Evolutionary conservation across 352 stramenopile genomes (phyloP).

Genomic region (Pythium brachiatum): DNA sequence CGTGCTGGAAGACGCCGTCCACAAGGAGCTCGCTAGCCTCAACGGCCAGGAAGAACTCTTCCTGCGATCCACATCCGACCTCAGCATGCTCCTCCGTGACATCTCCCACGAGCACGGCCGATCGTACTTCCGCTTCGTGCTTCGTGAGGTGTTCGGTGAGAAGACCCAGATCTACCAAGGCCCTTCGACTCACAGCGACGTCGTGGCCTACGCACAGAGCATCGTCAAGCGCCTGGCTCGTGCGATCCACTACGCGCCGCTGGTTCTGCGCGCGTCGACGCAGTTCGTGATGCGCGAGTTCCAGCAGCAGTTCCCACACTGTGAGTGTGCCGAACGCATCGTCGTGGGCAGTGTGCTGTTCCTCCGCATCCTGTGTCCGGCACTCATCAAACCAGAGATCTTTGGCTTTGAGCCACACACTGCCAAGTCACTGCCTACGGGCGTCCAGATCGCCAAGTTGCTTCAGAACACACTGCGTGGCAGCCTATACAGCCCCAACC

Average conservation of each 20-base stretch:
- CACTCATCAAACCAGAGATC: constrained; percentile 80
- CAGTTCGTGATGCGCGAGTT: constrained; percentile 76
- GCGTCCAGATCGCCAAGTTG: constrained; percentile 80
- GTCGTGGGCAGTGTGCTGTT: constrained; percentile 77
- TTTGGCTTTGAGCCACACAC: constrained; percentile 71
- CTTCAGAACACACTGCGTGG: constrained; percentile 74
- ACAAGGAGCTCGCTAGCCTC: constrained; percentile 58
- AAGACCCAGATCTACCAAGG: constrained; percentile 50
- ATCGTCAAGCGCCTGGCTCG: constrained; percentile 67
- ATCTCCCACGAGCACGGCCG: constrained; percentile 65
- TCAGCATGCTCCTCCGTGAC: constrained; percentile 69
- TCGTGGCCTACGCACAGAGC: constrained; percentile 52
- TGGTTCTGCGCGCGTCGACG: constrained; percentile 67
- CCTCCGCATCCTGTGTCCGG: constrained; percentile 70
- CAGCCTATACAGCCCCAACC: constrained; percentile 44
- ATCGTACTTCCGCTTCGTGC: constrained; percentile 79
- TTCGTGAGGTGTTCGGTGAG: constrained; percentile 74
- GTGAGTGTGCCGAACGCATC: constrained; percentile 56
- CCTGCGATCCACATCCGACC: constrained; percentile 67
- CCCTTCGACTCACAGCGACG: constrained; percentile 34
- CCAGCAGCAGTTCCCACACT: constrained; percentile 60
- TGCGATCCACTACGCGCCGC: constrained; percentile 69
- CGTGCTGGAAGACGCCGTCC: constrained; percentile 65
- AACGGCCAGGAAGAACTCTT: constrained; percentile 75
- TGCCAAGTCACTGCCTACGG: constrained; percentile 41